These are phyloP conservation scores for Tricholoma sp. DNA, from an alignment of 768 basidiomycete genomes.

Conservation along the genomic window DNA sequence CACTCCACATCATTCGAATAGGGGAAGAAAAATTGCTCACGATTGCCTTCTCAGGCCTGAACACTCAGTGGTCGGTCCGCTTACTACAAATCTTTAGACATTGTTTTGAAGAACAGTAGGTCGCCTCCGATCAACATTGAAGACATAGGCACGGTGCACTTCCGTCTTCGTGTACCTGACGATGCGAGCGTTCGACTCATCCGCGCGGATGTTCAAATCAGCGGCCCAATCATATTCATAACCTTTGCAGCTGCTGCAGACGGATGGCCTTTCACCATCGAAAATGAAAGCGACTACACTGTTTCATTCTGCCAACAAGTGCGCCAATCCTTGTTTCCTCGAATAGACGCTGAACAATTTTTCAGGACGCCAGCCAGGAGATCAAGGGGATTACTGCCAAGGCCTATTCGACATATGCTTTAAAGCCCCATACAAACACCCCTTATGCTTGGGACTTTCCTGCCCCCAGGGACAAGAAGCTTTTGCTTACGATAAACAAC, in stretches of 20 bases:
- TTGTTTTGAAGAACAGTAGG: slow-evolving; percentile 38
- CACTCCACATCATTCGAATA: slow-evolving; percentile 62
- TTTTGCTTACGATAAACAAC: slow-evolving; percentile 60
- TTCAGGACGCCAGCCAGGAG: slow-evolving; percentile 40
- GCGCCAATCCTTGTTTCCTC: slow-evolving; percentile 7
- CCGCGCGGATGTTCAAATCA: slow-evolving; percentile 72
- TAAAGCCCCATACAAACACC: slow-evolving; percentile 47
- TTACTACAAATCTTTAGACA: background rate
- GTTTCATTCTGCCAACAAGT: slow-evolving; percentile 77
- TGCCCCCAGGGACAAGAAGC: slow-evolving; percentile 74
- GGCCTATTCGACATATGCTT: slow-evolving; percentile 45
- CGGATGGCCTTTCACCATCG: slow-evolving; percentile 85
- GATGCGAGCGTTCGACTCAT: slow-evolving; percentile 47
- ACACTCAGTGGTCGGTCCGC: slow-evolving; percentile 65
- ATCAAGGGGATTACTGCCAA: slow-evolving; percentile 30
- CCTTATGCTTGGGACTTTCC: slow-evolving; percentile 95
- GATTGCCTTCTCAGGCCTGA: slow-evolving; percentile 80
- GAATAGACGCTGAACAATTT: slow-evolving; percentile 15
- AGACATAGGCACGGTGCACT: slow-evolving; percentile 80
- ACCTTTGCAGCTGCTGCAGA: slow-evolving; percentile 60
- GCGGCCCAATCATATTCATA: slow-evolving; percentile 89
- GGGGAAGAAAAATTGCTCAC: slow-evolving; percentile 75
- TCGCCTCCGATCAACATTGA: slow-evolving; percentile 89
- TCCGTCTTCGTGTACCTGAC: slow-evolving; percentile 54
- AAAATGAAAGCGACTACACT: slow-evolving; percentile 78